Conservation (phyloP, 805 yeast genomes). For the Schwanniomyces polymorphus region DNA sequence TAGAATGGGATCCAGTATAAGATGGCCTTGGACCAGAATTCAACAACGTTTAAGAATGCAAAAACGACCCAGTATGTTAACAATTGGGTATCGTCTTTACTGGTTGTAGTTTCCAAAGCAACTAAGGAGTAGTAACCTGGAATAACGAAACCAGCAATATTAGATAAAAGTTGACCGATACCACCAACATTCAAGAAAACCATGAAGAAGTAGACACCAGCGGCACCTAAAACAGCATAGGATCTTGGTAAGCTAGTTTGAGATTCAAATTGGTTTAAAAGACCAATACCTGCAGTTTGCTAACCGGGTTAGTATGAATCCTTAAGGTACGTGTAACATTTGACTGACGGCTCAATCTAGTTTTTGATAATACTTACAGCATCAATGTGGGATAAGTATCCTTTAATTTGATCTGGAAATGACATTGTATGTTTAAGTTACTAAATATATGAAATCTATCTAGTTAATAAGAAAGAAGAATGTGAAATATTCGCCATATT, state of each 20-base stretch:
- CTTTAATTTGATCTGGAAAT: conserved; percentile 46
- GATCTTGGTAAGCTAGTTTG: conserved; percentile 74
- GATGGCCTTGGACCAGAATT: conserved; percentile 93
- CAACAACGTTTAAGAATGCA: conserved; percentile 85
- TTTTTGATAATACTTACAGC: conserved; percentile 32
- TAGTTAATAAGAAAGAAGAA: background rate
- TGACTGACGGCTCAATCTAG: background rate
- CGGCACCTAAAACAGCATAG: conserved; percentile 71
- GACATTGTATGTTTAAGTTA: conserved; percentile 26
- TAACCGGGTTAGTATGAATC: conserved; percentile 14
- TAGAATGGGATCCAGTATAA: conserved; percentile 96
- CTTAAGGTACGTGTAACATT: background rate
- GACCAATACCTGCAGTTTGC: conserved; percentile 30
- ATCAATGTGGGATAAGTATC: conserved; percentile 48
- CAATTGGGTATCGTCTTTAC: conserved; percentile 81
- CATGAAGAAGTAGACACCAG: conserved; percentile 66
- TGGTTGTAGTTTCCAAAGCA: conserved; percentile 72
- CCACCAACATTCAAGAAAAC: conserved; percentile 92
- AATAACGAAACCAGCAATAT: conserved; percentile 84
- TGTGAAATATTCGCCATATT: background rate
- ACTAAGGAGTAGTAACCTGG: conserved; percentile 88
- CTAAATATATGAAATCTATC: background rate
- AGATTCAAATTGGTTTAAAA: conserved; percentile 37
- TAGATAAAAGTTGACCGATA: conserved; percentile 89
- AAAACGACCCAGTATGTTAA: conserved; percentile 99